Conservation (phyloP, 2,329 filamentous ascomycete genomes). For the Chaetoscypha palmicola region DNA sequence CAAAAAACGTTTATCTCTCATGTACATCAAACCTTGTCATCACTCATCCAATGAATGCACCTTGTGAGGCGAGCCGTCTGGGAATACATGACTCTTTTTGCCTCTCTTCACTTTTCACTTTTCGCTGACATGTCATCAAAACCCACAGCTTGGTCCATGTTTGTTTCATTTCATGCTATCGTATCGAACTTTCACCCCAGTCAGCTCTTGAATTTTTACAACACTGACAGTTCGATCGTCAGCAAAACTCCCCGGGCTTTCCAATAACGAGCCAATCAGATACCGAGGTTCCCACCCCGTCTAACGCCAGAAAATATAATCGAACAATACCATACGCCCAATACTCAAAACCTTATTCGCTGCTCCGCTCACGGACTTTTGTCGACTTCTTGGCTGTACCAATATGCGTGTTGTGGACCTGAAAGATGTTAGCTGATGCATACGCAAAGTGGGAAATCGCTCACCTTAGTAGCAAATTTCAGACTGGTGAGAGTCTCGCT, state of each 20-base stretch:
- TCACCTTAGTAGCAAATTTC: conserved; percentile 89
- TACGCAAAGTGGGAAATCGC: conserved; percentile 14
- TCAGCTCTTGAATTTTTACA: neutral
- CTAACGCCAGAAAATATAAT: conserved; percentile 13
- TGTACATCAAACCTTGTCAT: too few species aligned
- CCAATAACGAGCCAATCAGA: neutral
- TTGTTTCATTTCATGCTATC: too few species aligned
- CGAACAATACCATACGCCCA: conserved; percentile 5
- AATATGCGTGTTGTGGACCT: conserved; percentile 86
- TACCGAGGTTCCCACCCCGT: neutral
- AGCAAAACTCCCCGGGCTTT: neutral
- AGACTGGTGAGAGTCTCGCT: conserved; percentile 91
- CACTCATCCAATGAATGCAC: too few species aligned
- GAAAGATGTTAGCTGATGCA: conserved; percentile 5
- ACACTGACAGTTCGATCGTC: neutral
- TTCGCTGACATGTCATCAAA: too few species aligned
- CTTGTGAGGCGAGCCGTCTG: too few species aligned
- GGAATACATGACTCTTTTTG: too few species aligned
- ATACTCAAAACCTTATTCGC: conserved; percentile 5
- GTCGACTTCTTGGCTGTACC: conserved; percentile 76
- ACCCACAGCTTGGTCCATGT: too few species aligned
- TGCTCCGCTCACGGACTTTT: conserved; percentile 41
- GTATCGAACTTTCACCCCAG: too few species aligned
- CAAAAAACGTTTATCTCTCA: too few species aligned
- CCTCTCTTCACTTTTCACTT: too few species aligned